Evolutionary conservation across 305 asterid species (phyloP).

Genomic region (Fraxinus velutina): DNA sequence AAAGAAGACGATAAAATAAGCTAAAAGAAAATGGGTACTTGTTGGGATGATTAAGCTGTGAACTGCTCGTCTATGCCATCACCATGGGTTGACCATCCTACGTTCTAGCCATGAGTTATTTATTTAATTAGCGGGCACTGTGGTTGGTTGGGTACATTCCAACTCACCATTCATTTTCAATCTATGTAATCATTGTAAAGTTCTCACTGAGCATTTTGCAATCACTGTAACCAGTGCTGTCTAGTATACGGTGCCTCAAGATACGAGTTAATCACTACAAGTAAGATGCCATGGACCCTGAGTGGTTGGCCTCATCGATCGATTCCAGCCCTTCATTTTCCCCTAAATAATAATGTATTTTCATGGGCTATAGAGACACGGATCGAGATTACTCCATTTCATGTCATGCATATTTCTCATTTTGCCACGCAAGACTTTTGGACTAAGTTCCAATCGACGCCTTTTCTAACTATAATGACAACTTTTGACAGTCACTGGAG

Average conservation of each 20-base stretch:
- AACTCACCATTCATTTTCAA: background rate
- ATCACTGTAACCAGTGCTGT: background rate
- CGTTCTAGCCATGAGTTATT: background rate
- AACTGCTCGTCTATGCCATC: background rate
- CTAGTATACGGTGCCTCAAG: background rate
- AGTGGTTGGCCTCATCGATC: background rate
- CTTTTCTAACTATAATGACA: background rate
- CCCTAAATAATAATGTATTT: background rate
- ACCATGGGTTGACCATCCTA: background rate
- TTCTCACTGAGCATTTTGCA: background rate
- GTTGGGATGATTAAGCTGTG: background rate
- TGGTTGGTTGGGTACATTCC: background rate
- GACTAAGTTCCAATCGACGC: background rate
- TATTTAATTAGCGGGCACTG: background rate
- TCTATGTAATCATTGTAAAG: background rate
- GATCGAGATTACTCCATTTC: background rate
- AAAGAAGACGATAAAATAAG: background rate
- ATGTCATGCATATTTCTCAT: background rate
- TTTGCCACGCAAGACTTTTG: background rate
- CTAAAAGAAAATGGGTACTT: background rate
- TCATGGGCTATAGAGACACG: background rate
- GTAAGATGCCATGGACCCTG: background rate
- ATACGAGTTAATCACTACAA: background rate
- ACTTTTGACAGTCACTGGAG: conserved; percentile 70
- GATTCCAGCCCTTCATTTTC: background rate